Evolutionary conservation across 106 monocot species (phyloP).

Genomic region (Dendrobium huoshanense): DNA sequence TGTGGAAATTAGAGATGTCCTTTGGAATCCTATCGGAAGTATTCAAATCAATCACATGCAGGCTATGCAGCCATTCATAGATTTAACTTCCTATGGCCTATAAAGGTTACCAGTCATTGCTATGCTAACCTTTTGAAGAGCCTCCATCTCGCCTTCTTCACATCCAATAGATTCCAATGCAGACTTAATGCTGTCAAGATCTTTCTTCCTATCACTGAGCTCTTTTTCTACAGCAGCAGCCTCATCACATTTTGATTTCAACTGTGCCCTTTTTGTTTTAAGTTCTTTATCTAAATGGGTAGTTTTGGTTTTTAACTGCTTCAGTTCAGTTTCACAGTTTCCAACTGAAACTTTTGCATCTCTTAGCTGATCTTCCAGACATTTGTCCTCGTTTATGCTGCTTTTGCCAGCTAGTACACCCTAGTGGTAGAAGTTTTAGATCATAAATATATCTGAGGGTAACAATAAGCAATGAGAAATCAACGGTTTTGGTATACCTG

Average conservation of each 20-base stretch:
- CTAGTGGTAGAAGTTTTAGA: conserved; percentile 24
- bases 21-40: not conserved
- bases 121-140: conserved; percentile 62
- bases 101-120: not conserved
- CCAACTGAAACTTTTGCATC: conserved; percentile 93
- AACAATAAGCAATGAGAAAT: not conserved
- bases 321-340: conserved; percentile 59
- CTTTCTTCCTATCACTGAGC: conserved; percentile 56
- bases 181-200: conserved; percentile 52
- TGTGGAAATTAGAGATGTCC: not conserved
- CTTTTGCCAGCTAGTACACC: conserved; percentile 90
- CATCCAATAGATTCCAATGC: conserved; percentile 56
- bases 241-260: conserved; percentile 68
- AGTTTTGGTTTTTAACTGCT: conserved; percentile 71
- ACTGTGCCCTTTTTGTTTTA: conserved; percentile 64
- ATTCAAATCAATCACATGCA: not conserved
- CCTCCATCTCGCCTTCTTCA: conserved; percentile 84
- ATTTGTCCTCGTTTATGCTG: conserved; percentile 80
- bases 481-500: conserved; percentile 38
- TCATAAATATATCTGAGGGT: not conserved
- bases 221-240: conserved; percentile 80
- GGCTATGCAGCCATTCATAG: not conserved
- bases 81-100: not conserved
- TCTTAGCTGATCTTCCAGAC: conserved; percentile 94
- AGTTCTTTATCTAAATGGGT: conserved; percentile 82